Evolutionary conservation across 495 filamentous ascomycete species (phyloP).

Genomic region (Penicillium antarcticum): DNA sequence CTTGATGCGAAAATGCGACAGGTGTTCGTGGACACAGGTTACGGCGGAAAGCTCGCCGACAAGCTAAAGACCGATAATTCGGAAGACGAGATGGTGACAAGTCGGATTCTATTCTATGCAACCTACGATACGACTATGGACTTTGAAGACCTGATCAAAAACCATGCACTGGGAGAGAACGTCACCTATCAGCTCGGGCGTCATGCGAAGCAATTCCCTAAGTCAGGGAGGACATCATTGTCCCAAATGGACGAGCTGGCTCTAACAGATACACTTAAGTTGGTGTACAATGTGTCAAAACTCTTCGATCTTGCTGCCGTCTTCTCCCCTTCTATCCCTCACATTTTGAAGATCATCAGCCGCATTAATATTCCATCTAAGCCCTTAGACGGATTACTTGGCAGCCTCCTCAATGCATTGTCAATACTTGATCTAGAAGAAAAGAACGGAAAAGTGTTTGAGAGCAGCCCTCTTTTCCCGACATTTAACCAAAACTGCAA

Average conservation of each 20-base stretch:
- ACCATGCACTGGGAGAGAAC: slow-evolving; percentile 66
- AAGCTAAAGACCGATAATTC: slow-evolving; percentile 70
- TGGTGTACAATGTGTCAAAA: slow-evolving; percentile 84
- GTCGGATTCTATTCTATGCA: slow-evolving; percentile 78
- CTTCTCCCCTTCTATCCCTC: slow-evolving; percentile 66
- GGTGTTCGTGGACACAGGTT: slow-evolving; percentile 76
- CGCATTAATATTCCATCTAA: slow-evolving; percentile 51
- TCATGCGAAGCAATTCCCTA: slow-evolving; percentile 61
- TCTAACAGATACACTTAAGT: slow-evolving; percentile 77
- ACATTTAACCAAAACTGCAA: slow-evolving; percentile 56
- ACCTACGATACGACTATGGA: slow-evolving; percentile 78
- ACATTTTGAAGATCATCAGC: slow-evolving; percentile 69
- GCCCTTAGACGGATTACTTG: slow-evolving; percentile 58
- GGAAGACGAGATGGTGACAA: slow-evolving; percentile 86
- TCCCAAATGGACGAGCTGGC: slow-evolving; percentile 75
- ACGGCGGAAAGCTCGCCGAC: slow-evolving; percentile 64
- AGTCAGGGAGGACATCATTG: slow-evolving; percentile 35
- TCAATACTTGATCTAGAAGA: slow-evolving; percentile 69
- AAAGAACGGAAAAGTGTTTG: slow-evolving; percentile 39
- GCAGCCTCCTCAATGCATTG: slow-evolving; percentile 72
- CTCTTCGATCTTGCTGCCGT: slow-evolving; percentile 54
- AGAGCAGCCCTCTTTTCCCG: slow-evolving; percentile 61
- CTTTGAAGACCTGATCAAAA: slow-evolving; percentile 63
- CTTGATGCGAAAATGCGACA: slow-evolving; percentile 70
- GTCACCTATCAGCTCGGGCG: slow-evolving; percentile 66